These are phyloP conservation scores for Poa annua DNA, from an alignment of 176 grass and related monocot genomes.

Conservation along the genomic window DNA sequence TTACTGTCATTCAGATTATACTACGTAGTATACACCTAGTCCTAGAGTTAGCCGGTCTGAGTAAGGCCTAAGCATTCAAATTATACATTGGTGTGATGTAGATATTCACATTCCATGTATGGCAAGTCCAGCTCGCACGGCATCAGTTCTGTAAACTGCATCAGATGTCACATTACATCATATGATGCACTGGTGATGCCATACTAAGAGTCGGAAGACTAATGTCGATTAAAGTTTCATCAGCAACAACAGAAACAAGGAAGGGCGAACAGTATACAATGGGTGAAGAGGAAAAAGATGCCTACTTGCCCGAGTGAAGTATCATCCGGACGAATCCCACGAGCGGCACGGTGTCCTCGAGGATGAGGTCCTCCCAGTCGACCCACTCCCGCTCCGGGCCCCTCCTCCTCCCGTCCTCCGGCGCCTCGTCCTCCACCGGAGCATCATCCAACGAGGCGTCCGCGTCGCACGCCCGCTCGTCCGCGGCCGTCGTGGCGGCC, in stretches of 20 bases:
- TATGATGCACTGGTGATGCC: not conserved
- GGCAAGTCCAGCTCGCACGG: not conserved
- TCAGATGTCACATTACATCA: not conserved
- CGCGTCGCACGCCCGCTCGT: constrained; percentile 35
- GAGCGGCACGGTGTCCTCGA: constrained; percentile 94
- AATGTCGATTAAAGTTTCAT: not conserved
- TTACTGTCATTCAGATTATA: not conserved
- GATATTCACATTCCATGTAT: not conserved
- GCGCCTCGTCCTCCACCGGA: constrained; percentile 25
- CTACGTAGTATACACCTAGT: not conserved
- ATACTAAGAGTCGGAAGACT: not conserved
- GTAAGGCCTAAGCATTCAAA: not conserved
- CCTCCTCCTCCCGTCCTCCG: constrained; percentile 35
- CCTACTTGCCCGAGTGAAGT: constrained; percentile 97
- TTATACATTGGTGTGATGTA: not conserved
- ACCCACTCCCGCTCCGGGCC: constrained; percentile 60
- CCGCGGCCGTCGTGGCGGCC: constrained; percentile 38
- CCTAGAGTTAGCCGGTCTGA: not conserved
- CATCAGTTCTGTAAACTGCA: constrained; percentile 3
- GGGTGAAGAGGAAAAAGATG: constrained; percentile 15
- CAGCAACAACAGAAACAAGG: not conserved
- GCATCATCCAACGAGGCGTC: not conserved
- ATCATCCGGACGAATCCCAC: constrained; percentile 95
- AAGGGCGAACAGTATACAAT: not conserved
- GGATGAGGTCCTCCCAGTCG: constrained; percentile 94